A percentile compares a stretch with the other conserved stretches of the same genome.
phyloP scores from a whole-genome alignment of 176 grass and related monocot genomes.

The Hsuehochloa calcarea region DNA sequence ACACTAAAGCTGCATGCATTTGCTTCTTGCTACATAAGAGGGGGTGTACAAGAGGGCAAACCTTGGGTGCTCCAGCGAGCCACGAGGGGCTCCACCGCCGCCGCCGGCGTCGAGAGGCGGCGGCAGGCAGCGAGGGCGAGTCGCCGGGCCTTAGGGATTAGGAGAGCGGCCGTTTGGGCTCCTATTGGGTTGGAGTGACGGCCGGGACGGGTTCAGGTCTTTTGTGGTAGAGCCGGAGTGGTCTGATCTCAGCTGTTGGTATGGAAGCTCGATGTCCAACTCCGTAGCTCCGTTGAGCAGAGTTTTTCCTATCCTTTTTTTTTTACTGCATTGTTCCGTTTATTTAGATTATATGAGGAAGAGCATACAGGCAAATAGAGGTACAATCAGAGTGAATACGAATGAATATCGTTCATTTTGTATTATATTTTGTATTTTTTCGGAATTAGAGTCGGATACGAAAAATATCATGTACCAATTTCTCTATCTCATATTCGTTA shows the following conservation, averaged over 20 bases:
- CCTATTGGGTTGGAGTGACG: neutral
- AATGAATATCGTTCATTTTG: too few relatives aligned
- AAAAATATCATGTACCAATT: too few relatives aligned
- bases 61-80: slow-evolving; percentile 4
- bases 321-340: too few relatives aligned
- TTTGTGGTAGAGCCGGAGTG: neutral
- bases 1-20: neutral
- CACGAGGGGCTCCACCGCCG: neutral
- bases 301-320: too few relatives aligned
- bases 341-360: neutral
- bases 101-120: neutral
- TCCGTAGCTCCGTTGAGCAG: neutral
- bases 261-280: too few relatives aligned
- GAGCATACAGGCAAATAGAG: too few relatives aligned
- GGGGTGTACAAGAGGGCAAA: neutral
- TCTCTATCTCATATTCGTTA: too few relatives aligned
- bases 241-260: neutral
- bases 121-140: slow-evolving; percentile 8
- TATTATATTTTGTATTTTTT: too few relatives aligned
- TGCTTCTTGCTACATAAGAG: neutral
- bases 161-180: slow-evolving; percentile 21
- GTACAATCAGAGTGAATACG: too few relatives aligned
- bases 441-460: too few relatives aligned
- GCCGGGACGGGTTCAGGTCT: neutral
- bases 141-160: slow-evolving; percentile 30